Evolutionary conservation across 352 stramenopile genomes (phyloP), one percentile per base, ranked within the genome.

Genomic region (Thraustotheca clavata): DNA sequence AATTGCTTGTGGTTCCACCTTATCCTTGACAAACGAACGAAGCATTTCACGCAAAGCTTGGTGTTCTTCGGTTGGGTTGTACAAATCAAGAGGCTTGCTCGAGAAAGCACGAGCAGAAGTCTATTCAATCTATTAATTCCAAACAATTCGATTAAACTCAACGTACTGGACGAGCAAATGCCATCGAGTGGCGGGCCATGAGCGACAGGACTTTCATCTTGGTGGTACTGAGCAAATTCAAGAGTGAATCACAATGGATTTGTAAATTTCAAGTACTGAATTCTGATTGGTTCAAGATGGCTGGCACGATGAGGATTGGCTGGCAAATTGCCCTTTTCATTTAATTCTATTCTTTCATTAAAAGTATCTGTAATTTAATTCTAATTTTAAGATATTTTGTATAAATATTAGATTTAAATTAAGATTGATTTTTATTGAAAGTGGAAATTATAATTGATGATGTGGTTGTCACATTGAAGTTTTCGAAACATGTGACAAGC

Each of bases 1-100:
- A 26, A 98, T 63, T 38, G 97, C 96, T 80, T 99, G 97, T 14
- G 96, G 96, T 62, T 99, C 96, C 18, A 99, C 94, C 73, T 98
- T 96, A 34, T 85, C 87, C 76, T 96, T 92, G 35, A 97, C 89
- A 61, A 98, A 98, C 60, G 80, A 74, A 26, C 82, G 77, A 9
- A 98, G 86, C 91, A 98, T 98, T 35, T 98, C 80, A 8, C 91
- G 89, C 50, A 98, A 73, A 8, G 77, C 80, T n/a, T 76, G 73
- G 59, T 96, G 88, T 69, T 96, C 88, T 63, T 94, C 82, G 3
- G 83, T 95, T n/a, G 87, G 88, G 29, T 80, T 92, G 71, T 92
- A 96, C 48, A 96, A 59, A 57, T 93, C 86, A 33, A 91, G 76
- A 46, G 52, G 46, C 4, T 33, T 1, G 1, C 49, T 59, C 16